Base-by-base conservation (phyloP, 352 stramenopile species). In the Globisporangium acanthophoron region DNA sequence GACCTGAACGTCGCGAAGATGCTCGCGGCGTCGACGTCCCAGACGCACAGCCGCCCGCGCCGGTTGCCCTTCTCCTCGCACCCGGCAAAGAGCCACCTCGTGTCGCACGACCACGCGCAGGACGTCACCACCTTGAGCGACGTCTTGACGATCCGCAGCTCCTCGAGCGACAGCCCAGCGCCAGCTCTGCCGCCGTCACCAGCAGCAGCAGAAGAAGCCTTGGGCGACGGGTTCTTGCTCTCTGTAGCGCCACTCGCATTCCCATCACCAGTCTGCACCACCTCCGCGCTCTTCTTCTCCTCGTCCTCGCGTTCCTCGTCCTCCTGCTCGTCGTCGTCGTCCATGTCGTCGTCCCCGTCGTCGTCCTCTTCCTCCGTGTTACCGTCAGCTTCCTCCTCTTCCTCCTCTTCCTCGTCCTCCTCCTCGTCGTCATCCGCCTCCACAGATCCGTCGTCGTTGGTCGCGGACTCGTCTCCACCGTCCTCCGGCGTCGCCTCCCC, bases 31-130 rank as follows among this genome's bases (percentile, higher is more conserved):
- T 78, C 64, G 8, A 85, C 79, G 40, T 91, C 76, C 81, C 81
- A 91, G 9, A 91, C 74, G 40, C 76, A 89, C 3, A 91, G 58
- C 5, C 75, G 66, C 18, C 76, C 78, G 24, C 71, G 68, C 9
- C 77, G 70, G 13, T 68, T 88, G 45, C 64, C 69, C 50, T 88
- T 87, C 53, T 88, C 80, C 49, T 91, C 81, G 55, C 81, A 91
- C 2, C 73, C 79, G 0, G 78, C 77, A 58, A 87, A 87, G 7
- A 91, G 46, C 52, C 67, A 73, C 2, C 65, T 65, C 24, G 76
- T 83, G 50, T 91, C 70, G 31, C 77, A 91, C 31, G 78, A 87
- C 81, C 81, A 91, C 31, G 64, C 74, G 56, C 74, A 85, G 39
- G 73, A 66, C 1, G 76, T 78, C 3, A 91, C 81, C 31, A 86